These are phyloP conservation scores for Dentipellis fragilis DNA, from an alignment of 768 basidiomycete genomes.

Conservation along the genomic window DNA sequence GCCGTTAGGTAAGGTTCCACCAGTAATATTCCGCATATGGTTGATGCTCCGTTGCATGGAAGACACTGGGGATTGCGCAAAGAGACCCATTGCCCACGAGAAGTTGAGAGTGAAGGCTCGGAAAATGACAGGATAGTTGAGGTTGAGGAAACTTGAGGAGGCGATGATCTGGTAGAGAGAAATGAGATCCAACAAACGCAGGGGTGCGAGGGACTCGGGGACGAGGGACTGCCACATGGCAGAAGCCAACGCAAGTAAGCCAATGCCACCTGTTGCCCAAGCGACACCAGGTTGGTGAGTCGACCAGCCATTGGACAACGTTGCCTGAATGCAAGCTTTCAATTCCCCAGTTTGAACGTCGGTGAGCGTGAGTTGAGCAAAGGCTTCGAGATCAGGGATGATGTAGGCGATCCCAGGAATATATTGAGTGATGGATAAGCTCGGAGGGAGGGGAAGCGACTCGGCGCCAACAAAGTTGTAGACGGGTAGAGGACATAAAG, in stretches of 20 bases:
- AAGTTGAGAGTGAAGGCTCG: constrained; percentile 79
- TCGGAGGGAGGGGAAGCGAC: constrained; percentile 51
- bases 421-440: constrained; percentile 40
- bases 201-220: constrained; percentile 52
- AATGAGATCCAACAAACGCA: constrained; percentile 74
- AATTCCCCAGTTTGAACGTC: constrained; percentile 60
- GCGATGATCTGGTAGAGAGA: constrained; percentile 82
- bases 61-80: constrained; percentile 41
- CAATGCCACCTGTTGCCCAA: constrained; percentile 65
- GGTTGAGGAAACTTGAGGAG: constrained; percentile 63
- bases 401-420: constrained; percentile 77
- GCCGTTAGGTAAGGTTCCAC: constrained; percentile 59
- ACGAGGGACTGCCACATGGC: constrained; percentile 45
- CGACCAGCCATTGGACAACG: constrained; percentile 86
- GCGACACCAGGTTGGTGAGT: constrained; percentile 63
- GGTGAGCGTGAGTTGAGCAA: constrained; percentile 66
- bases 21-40: constrained; percentile 73
- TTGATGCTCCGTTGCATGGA: constrained; percentile 71
- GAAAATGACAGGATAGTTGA: constrained; percentile 85
- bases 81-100: constrained; percentile 77
- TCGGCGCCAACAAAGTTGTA: constrained; percentile 86
- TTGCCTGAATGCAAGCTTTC: constrained; percentile 87
- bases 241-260: constrained; percentile 48
- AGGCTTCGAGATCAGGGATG: constrained; percentile 90
- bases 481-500: constrained; percentile 71